Conservation (phyloP, 208 protist species). For the Crithidia expoeki region DNA sequence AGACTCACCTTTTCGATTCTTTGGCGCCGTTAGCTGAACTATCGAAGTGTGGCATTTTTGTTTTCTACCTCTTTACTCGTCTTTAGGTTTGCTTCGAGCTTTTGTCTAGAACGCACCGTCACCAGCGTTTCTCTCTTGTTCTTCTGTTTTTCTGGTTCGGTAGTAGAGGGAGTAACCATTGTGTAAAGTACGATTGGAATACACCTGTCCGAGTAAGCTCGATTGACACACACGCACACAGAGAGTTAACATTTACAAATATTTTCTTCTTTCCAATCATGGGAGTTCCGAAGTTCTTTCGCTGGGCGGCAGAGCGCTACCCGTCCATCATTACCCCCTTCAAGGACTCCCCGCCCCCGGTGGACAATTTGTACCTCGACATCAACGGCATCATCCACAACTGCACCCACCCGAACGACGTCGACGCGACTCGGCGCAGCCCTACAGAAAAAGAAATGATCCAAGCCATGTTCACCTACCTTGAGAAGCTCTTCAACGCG, state of each 20-base stretch:
- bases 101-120: too few species aligned
- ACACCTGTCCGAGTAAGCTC: too few species aligned
- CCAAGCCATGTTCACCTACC: conserved; percentile 95
- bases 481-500: conserved; percentile 97
- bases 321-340: conserved; percentile 93
- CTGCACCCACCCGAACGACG: conserved; percentile 96
- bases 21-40: not conserved
- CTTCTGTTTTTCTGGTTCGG: too few species aligned
- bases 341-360: conserved; percentile 85
- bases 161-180: too few species aligned
- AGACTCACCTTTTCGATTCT: not conserved
- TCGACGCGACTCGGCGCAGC: conserved; percentile 74
- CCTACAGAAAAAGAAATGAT: conserved; percentile 97
- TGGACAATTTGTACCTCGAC: conserved; percentile 99
- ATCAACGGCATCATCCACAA: conserved; percentile 99
- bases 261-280: conserved; percentile 38
- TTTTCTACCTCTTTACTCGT: not conserved
- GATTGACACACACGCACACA: not conserved
- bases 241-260: not conserved
- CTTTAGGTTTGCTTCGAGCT: not conserved
- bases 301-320: conserved; percentile 97
- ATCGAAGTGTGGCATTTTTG: not conserved
- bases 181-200: too few species aligned
- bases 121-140: too few species aligned
- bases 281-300: conserved; percentile 97